Base-by-base conservation (phyloP, 192 early-diverging fungal species). In the Podila clonocystis region DNA sequence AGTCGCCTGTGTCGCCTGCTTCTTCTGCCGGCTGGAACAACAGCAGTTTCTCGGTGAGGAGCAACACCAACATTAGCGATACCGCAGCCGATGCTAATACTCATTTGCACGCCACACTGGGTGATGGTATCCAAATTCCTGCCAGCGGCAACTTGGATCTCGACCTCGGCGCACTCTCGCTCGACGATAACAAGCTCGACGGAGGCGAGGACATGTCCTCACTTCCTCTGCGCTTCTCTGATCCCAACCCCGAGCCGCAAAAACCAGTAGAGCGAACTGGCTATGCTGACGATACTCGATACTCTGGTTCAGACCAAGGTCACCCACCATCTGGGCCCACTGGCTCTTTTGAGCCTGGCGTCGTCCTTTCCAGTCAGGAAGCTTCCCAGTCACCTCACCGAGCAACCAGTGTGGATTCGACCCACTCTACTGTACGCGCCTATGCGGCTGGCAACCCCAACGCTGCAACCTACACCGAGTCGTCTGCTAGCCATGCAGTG, bases 221-320 rank as follows among this genome's bases (percentile, higher is more conserved):
- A 3, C 22, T 63, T 13, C 77, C 77, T 5, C 22, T 80, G 26
- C 77, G 63, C 17, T 60, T 73, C 19, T n/a, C 61, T 8, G 75
- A 79, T 20, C 63, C 59, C 59, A 33, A 61, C 19, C 30, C 63
- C 50, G 77, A 80, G 38, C 62, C 77, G 5, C 66, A 68, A 22
- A 61, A 61, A 45, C 77, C 77, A 19, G 45, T 69, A 0, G 77
- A 80, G 41, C 38, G 77, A 34, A 64, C 65, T 20, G 77, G 77
- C 12, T 80, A 80, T 55, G 77, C 66, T 5, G 77, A 80, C 28
- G 77, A 80, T 28, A 73, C 66, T 17, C 55, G 77, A 24, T 80
- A 63, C 49, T 80, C 77, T 52, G 77, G 77, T 11, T 80, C 77
- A 2, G 77, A 80, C 29, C 67, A 73, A 26, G 74, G 61, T n/a